These are phyloP conservation scores for Nitzschia inconspicua DNA, from an alignment of 108 stramenopile genomes.

Conservation along the genomic window DNA sequence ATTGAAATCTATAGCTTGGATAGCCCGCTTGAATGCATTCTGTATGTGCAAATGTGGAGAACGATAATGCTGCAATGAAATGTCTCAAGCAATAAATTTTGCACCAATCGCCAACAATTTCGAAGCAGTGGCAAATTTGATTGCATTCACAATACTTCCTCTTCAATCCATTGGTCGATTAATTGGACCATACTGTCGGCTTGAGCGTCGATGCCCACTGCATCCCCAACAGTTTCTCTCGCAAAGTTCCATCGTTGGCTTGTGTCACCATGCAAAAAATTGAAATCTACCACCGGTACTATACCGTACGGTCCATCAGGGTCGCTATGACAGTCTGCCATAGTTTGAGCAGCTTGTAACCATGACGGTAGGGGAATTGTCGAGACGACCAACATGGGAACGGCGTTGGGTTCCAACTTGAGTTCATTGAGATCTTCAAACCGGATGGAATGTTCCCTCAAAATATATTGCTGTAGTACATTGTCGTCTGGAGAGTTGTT, in stretches of 20 bases:
- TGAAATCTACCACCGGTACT: slow-evolving; percentile 1
- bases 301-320: slow-evolving; percentile 22
- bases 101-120: too few species aligned
- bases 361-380: neutral
- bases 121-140: too few species aligned
- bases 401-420: slow-evolving; percentile 44
- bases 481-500: neutral
- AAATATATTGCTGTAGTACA: neutral
- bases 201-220: neutral
- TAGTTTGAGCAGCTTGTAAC: neutral
- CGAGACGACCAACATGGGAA: slow-evolving; percentile 48
- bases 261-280: too few species aligned
- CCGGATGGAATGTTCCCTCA: neutral
- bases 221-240: too few species aligned
- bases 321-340: slow-evolving; percentile 28
- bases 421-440: slow-evolving; percentile 11
- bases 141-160: too few species aligned
- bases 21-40: too few species aligned
- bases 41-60: too few species aligned
- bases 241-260: too few species aligned
- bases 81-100: too few species aligned
- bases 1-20: too few species aligned
- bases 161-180: slow-evolving; percentile 13
- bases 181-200: neutral
- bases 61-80: too few species aligned